A percentile compares a stretch with the other conserved stretches of the same genome.
Conservation (phyloP, 1,284 basidiomycete genomes). For the Apiotrichum gamsii region DNA sequence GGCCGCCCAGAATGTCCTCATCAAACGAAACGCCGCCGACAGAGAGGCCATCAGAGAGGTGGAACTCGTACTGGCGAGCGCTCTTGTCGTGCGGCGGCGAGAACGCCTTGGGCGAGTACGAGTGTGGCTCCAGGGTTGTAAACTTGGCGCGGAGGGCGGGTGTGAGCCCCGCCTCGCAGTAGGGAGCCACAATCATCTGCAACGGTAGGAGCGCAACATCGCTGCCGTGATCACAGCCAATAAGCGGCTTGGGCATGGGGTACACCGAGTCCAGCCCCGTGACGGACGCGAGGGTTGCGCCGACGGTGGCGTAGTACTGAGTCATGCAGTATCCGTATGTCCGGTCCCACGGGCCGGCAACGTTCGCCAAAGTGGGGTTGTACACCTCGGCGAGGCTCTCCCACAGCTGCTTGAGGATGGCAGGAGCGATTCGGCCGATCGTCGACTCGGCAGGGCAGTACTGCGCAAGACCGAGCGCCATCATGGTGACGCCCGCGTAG, state of each 20-base stretch:
- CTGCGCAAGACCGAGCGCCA: constrained; percentile 14
- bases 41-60: constrained; percentile 13
- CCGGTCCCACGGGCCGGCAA: constrained; percentile 21
- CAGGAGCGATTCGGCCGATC: no score
- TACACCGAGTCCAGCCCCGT: neutral
- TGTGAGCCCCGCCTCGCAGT: constrained; percentile 12
- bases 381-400: constrained; percentile 15
- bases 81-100: no score
- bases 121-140: no score
- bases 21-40: constrained; percentile 18
- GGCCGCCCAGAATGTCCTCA: constrained; percentile 14
- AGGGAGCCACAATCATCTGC: constrained; percentile 15
- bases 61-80: constrained; percentile 9
- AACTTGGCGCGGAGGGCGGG: constrained; percentile 3
- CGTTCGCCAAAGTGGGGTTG: constrained; percentile 17
- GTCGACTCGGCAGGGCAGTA: constrained; percentile 13
- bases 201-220: constrained; percentile 17
- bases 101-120: no score
- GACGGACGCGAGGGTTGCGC: constrained; percentile 6
- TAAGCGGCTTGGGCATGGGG: constrained; percentile 14
- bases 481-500: constrained; percentile 19
- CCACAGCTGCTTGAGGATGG: no score
- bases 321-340: constrained; percentile 20
- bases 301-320: constrained; percentile 18
- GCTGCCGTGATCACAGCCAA: constrained; percentile 14